Base-by-base conservation (phyloP, 345 rosid genomes). In the Hevea brasiliensis region DNA sequence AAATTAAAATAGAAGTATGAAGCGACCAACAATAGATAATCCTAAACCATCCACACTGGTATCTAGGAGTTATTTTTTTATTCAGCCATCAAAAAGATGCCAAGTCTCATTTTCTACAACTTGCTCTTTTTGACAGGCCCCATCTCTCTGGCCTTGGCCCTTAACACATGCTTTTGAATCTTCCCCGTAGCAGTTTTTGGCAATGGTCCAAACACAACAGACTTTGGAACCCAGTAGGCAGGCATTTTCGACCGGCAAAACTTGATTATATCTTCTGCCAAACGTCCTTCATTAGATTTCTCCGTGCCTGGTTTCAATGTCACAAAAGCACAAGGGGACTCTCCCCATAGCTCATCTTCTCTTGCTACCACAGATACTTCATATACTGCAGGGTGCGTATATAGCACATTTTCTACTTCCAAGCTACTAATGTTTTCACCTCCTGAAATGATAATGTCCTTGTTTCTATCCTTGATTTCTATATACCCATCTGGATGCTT, bases 381-480 rank as follows among this genome's bases (percentile, higher is more conserved):
- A 57, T 83, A 81, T 47, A 95, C 82, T 0, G 90, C 91, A 0
- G 96, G 98, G 72, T 92, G 96, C 6, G 80, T 60, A 81, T 92
- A 95, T 0, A 95, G 59, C 3, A 72, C 70, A 72, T 92, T 92
- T 80, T 92, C 97, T 0, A 92, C 83, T 82, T 91, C 98, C 41
- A 95, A 83, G 41, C 96, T 95, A n/a, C 99, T 92, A 24, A 91
- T 95, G 83, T 91, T 95, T 73, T 95, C 99, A 1, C 97, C 99
- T 8, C 97, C 98, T 0, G 95, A 94, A 77, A 94, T 94, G 72
- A 92, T 92, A 48, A 95, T 81, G 75, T 95, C 98, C 79, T 95
- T 95, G 26, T 90, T 87, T 68, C 99, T 71, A 83, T 92, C 99
- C 74, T 92, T 92, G 29, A 95, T 87, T 79, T 95, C 93, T 20